Base-by-base conservation (phyloP, 441 rosid genomes). In the Theobroma grandiflorum region DNA sequence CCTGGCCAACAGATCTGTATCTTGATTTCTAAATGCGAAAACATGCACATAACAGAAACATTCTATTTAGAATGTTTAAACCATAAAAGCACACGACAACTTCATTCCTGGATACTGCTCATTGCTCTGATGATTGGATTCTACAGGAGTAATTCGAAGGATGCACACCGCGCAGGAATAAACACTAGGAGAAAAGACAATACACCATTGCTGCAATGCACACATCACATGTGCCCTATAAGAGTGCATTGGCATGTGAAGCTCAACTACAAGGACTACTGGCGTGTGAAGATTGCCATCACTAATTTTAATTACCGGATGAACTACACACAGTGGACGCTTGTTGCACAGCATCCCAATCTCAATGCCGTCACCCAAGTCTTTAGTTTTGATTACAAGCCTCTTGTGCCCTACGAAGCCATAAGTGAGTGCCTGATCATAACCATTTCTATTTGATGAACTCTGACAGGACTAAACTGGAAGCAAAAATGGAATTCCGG, bases 171-270 rank as follows among this genome's bases (percentile, higher is more conserved):
- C 57, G 80, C 50, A 61, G 96, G 93, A 68, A 64, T 90, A 83
- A 88, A 92, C 89, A 90, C 91, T 14, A 84, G 91, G 4, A 91
- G 81, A 85, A 94, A 91, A 82, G 93, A 94, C 76, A 85, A 87
- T 74, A 40, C 85, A 35, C 95, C 97, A 49, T 82, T 94, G 83
- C 88, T 95, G 8, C 99, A 94, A 86, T 96, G 99, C 83, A 94
- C 99, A 10, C 91, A 90, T 72, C 99, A 96, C 68, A 94, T 93
- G 98, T 96, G 98, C 84, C 98, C 98, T 2, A 76, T 94, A 55
- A 87, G 98, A 74, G 94, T 96, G 76, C 99, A 96, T 79, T 96
- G 99, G 99, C 99, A 96, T 82, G 96, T 96, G 71, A 96, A 96
- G 83, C 62, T 83, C 76, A 96, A 92, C 86, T 96, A 96, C 83